Percentiles rank a stretch among this genome's conserved stretches.
Conservation (phyloP, 2,329 filamentous ascomycete species). For the Zarea fungicola region DNA sequence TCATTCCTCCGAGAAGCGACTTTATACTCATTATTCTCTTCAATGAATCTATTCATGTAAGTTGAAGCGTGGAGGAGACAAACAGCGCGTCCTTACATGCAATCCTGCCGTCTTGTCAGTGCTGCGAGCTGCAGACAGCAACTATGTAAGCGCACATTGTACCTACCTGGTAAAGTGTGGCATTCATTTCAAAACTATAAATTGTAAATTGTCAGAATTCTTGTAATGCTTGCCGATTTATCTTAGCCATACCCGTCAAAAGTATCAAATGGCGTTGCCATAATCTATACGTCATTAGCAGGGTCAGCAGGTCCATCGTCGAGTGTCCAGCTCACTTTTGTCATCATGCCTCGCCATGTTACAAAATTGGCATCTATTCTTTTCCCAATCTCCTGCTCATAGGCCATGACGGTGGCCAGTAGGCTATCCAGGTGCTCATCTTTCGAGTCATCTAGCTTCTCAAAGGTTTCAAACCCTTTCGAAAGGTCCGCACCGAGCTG, state of each 20-base stretch:
- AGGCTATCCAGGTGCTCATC: slow-evolving; percentile 87
- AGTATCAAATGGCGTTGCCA: slow-evolving; percentile 77
- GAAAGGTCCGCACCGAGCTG: slow-evolving; percentile 67
- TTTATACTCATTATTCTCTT: slow-evolving; percentile 79
- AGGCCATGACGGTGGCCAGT: slow-evolving; percentile 65
- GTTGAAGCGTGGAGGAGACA: background rate
- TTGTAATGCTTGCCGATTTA: background rate
- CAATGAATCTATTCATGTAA: slow-evolving; percentile 67
- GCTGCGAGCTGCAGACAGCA: slow-evolving; percentile 17
- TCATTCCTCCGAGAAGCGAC: slow-evolving; percentile 56
- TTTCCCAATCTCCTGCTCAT: slow-evolving; percentile 64
- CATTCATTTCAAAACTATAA: slow-evolving; percentile 87
- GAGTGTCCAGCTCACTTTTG: slow-evolving; percentile 57
- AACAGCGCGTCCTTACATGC: slow-evolving; percentile 42
- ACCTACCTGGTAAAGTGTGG: slow-evolving; percentile 79
- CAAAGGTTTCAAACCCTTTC: slow-evolving; percentile 74
- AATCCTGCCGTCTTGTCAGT: slow-evolving; percentile 37
- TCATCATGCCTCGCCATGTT: slow-evolving; percentile 98
- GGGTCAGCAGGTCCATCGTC: background rate
- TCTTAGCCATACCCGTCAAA: slow-evolving; percentile 60
- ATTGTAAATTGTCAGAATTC: background rate
- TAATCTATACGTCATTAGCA: slow-evolving; percentile 53
- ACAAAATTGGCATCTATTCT: slow-evolving; percentile 73
- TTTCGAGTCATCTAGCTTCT: slow-evolving; percentile 72
- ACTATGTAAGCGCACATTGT: slow-evolving; percentile 22